Percentiles rank a stretch among this genome's conserved stretches.
These are phyloP conservation scores for Selenicereus undatus DNA, from an alignment of 148 eudicot genomes.

Conservation along the genomic window DNA sequence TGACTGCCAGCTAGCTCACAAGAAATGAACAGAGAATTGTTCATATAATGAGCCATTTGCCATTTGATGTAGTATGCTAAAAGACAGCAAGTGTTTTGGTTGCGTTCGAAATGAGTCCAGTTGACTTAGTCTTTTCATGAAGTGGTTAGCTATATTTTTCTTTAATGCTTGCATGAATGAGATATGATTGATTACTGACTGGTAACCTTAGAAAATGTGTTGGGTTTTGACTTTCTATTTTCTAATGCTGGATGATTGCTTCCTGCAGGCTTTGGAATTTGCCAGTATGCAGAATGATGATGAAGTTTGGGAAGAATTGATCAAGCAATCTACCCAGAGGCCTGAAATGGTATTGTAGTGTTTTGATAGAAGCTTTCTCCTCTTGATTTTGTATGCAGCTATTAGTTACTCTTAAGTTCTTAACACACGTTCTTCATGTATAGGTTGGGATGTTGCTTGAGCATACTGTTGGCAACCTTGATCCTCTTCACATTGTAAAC, in stretches of 20 bases:
- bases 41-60: neutral
- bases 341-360: constrained; percentile 83
- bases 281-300: constrained; percentile 95
- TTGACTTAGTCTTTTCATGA: constrained; percentile 9
- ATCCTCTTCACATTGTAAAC: constrained; percentile 90
- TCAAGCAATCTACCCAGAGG: constrained; percentile 68
- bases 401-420: neutral
- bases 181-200: neutral
- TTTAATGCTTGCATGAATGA: neutral
- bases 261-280: constrained; percentile 86
- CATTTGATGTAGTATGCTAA: neutral
- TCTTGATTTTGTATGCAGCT: neutral
- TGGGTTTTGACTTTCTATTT: neutral
- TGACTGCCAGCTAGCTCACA: neutral
- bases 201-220: neutral
- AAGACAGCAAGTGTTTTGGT: neutral
- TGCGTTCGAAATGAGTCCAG: neutral
- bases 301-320: constrained; percentile 96
- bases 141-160: neutral
- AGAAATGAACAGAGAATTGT: neutral
- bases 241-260: neutral
- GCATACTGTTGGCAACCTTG: constrained; percentile 97
- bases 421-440: constrained; percentile 7
- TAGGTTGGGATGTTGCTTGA: constrained; percentile 90
- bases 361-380: neutral